Evolutionary conservation across 2,329 filamentous ascomycete species (phyloP).

Genomic region (Berkeleyomyces rouxiae): DNA sequence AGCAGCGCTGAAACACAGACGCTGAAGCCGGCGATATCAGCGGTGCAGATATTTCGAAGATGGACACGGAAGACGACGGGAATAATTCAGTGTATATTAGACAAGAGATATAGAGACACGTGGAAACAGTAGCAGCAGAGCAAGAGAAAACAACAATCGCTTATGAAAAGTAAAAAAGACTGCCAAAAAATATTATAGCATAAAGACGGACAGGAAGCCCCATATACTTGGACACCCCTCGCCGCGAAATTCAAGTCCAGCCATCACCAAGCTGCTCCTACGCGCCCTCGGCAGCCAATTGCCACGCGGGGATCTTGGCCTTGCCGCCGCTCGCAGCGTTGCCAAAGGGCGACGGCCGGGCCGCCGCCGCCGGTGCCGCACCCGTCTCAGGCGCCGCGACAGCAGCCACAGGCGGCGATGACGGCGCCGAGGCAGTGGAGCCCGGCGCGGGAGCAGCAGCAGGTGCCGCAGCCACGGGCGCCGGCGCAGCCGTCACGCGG

Average conservation of each 20-base stretch:
- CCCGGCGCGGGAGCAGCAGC: background rate
- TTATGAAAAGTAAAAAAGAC: background rate
- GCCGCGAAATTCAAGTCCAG: background rate
- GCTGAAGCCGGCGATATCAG: too few relatives aligned
- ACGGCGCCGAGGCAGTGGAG: background rate
- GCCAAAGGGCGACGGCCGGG: conserved; percentile 16
- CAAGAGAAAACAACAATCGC: background rate
- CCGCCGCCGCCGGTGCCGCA: background rate
- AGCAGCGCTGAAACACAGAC: too few relatives aligned
- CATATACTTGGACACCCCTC: background rate
- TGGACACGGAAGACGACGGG: background rate
- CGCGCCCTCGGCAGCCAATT: conserved; percentile 36
- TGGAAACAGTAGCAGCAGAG: background rate
- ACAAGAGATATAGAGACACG: background rate
- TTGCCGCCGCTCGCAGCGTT: conserved; percentile 24
- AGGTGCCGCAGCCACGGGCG: conserved; percentile 17
- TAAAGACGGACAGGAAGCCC: background rate
- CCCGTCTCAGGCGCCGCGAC: background rate
- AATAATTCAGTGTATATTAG: background rate
- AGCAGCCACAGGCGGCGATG: background rate
- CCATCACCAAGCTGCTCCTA: background rate
- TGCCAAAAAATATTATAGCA: background rate
- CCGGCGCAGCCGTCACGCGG: conserved; percentile 30
- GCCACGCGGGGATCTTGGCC: conserved; percentile 65
- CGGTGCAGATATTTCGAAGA: too few relatives aligned